Conservation (phyloP, 495 filamentous ascomycete genomes). For the Niebla homalea region DNA sequence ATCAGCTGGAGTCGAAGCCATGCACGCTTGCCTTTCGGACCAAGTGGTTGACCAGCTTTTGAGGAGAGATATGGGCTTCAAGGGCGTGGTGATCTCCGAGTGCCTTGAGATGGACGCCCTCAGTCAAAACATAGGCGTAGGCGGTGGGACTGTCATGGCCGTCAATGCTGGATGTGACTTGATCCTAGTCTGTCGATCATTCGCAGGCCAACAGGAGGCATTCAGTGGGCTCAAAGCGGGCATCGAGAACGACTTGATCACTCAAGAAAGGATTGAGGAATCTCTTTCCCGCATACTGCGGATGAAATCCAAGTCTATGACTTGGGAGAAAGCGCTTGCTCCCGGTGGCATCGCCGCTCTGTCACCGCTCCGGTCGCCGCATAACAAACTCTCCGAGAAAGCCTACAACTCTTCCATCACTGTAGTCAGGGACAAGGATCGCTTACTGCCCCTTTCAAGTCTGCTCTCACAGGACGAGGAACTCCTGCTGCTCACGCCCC, state of each 20-base stretch:
- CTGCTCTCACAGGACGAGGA: constrained; percentile 71
- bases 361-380: constrained; percentile 64
- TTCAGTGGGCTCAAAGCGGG: constrained; percentile 73
- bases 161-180: constrained; percentile 86
- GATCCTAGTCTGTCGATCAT: constrained; percentile 71
- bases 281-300: constrained; percentile 60
- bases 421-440: constrained; percentile 69
- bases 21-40: constrained; percentile 83
- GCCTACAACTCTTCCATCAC: constrained; percentile 81
- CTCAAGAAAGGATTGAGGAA: constrained; percentile 56
- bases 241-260: constrained; percentile 72
- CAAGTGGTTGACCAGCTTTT: constrained; percentile 80
- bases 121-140: constrained; percentile 82
- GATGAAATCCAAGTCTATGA: constrained; percentile 65
- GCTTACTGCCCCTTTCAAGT: constrained; percentile 62
- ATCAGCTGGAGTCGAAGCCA: constrained; percentile 74
- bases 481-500: constrained; percentile 64
- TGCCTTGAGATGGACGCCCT: constrained; percentile 93
- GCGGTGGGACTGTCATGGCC: constrained; percentile 85
- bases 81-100: constrained; percentile 84
- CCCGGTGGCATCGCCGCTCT: constrained; percentile 59
- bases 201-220: constrained; percentile 74
- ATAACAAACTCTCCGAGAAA: constrained; percentile 62
- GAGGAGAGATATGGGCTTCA: constrained; percentile 68
- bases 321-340: constrained; percentile 72